Percentiles rank a stretch among this genome's conserved stretches.
Conservation (phyloP, 306 rosid genomes). For the Oxytropis ochrocephala region DNA sequence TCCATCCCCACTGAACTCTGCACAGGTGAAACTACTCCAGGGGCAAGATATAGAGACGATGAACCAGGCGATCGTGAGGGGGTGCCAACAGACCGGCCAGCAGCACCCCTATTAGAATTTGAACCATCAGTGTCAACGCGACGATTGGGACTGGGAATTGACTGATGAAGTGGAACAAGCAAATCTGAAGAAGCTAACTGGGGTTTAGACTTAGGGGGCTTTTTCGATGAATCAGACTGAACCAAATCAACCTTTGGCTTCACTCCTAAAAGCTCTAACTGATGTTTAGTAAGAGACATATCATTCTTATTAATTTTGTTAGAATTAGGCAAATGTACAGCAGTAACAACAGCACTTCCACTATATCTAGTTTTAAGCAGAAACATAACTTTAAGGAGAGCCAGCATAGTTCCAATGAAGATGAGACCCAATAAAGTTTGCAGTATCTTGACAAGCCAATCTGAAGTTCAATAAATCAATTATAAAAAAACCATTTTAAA, state of each 20-base stretch:
- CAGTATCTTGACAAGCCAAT: constrained; percentile 54
- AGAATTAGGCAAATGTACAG: constrained; percentile 29
- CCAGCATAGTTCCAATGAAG: constrained; percentile 54
- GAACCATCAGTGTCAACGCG: constrained; percentile 39
- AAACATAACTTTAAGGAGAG: constrained; percentile 59
- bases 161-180: constrained; percentile 91
- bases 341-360: constrained; percentile 31
- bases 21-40: constrained; percentile 52
- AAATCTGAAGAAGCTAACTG: constrained; percentile 46
- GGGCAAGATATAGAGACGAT: constrained; percentile 59
- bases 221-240: constrained; percentile 44
- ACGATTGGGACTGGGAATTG: constrained; percentile 43
- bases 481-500: not conserved
- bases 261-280: constrained; percentile 70
- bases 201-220: constrained; percentile 73
- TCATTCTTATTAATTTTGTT: constrained; percentile 40
- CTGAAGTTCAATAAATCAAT: constrained; percentile 34
- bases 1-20: constrained; percentile 51
- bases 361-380: constrained; percentile 35
- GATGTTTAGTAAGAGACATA: constrained; percentile 53
- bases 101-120: constrained; percentile 47
- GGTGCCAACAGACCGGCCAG: constrained; percentile 36
- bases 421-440: constrained; percentile 51
- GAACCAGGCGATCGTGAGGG: constrained; percentile 59
- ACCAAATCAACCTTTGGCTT: constrained; percentile 54